Percentiles rank a stretch among this genome's conserved stretches.
These are phyloP conservation scores for Uncinocarpus reesii DNA, from an alignment of 2,329 filamentous ascomycete genomes.

Conservation along the genomic window DNA sequence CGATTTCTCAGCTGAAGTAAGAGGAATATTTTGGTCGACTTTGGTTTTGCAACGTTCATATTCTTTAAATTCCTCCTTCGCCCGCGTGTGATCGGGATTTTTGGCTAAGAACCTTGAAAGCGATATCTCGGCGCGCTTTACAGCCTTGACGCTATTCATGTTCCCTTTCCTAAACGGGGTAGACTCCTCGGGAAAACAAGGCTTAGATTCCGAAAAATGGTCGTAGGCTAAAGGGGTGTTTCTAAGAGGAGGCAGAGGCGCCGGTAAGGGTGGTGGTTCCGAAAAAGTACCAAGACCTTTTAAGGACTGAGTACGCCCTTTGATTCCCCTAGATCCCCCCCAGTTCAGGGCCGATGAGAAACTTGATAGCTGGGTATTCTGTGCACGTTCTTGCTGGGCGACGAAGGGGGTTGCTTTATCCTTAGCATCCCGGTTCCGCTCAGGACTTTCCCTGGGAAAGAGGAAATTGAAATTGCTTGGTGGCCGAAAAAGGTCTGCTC, in stretches of 20 bases:
- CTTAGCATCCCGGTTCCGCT: not conserved
- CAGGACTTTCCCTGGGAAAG: not conserved
- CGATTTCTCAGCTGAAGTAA: constrained; percentile 4
- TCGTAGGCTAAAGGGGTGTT: not conserved
- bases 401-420: not conserved
- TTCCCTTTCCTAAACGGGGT: not conserved
- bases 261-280: too few relatives aligned
- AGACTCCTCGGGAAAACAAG: not conserved
- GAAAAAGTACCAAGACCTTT: too few relatives aligned
- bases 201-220: not conserved
- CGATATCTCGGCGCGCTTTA: not conserved
- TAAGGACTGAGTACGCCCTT: too few relatives aligned
- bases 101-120: constrained; percentile 6
- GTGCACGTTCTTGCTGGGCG: not conserved
- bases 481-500: not conserved
- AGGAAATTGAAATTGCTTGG: not conserved
- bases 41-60: constrained; percentile 9
- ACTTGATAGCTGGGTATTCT: too few relatives aligned
- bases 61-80: constrained; percentile 5
- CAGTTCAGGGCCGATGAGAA: too few relatives aligned
- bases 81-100: not conserved
- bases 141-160: not conserved
- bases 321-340: too few relatives aligned
- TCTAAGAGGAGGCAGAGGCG: not conserved
- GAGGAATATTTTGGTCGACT: not conserved